Conservation (phyloP, 2,329 filamentous ascomycete species). For the Ophiostoma montium region DNA sequence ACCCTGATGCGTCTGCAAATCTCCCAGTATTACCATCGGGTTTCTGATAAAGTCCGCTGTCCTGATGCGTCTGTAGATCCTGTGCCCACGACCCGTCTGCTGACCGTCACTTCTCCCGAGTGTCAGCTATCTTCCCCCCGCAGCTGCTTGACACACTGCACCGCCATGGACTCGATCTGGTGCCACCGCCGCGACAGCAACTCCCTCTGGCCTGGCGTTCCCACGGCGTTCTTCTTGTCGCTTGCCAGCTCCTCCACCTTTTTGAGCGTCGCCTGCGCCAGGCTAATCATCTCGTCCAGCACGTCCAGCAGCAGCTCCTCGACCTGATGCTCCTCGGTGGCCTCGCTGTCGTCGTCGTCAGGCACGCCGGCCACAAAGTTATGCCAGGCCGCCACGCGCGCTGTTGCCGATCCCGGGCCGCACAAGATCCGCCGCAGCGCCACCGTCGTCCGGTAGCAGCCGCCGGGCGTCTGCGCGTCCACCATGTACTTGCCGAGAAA, state of each 20-base stretch:
- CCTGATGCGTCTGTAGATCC: no score
- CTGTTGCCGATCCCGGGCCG: slow-evolving; percentile 1
- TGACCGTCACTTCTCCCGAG: no score
- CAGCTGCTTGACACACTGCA: slow-evolving; percentile 4
- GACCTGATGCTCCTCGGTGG: neutral
- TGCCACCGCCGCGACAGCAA: slow-evolving; percentile 12
- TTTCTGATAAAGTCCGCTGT: neutral
- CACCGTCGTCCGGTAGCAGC: slow-evolving; percentile 16
- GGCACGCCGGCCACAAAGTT: slow-evolving; percentile 9
- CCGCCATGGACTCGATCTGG: slow-evolving; percentile 13
- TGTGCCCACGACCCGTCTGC: no score
- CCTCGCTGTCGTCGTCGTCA: neutral
- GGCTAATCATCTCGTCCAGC: slow-evolving; percentile 10
- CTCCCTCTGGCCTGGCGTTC: slow-evolving; percentile 8
- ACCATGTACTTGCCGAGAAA: slow-evolving; percentile 16
- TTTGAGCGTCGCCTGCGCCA: slow-evolving; percentile 4
- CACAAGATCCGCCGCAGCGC: slow-evolving; percentile 13
- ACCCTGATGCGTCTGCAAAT: no score
- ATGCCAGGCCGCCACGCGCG: slow-evolving; percentile 9
- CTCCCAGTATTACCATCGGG: no score
- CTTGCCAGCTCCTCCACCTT: slow-evolving; percentile 2
- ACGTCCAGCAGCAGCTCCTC: slow-evolving; percentile 7
- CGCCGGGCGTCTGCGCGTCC: slow-evolving; percentile 14
- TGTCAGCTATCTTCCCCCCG: neutral
- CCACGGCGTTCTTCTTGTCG: neutral